Conservation (phyloP, 2,329 filamentous ascomycete species). For the Dothistroma pini region DNA sequence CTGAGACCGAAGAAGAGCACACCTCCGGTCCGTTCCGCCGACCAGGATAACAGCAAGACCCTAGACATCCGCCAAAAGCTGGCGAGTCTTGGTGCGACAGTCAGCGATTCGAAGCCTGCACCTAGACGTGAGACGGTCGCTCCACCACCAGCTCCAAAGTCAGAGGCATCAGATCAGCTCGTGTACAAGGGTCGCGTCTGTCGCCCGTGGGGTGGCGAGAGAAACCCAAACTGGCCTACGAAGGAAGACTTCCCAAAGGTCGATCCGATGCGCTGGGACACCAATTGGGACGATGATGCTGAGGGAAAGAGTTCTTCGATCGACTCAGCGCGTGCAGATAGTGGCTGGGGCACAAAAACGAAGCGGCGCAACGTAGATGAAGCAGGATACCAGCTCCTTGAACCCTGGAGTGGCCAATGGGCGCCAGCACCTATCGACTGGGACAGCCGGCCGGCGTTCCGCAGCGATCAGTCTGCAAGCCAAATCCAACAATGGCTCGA, state of each 20-base stretch:
- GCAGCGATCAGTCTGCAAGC: constrained; percentile 21
- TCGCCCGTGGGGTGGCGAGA: constrained; percentile 1
- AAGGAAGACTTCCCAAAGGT: constrained; percentile 17
- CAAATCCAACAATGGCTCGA: constrained; percentile 31
- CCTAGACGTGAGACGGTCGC: constrained; percentile 9
- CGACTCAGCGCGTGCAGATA: constrained; percentile 19
- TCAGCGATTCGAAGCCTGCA: constrained; percentile 15
- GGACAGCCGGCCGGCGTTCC: constrained; percentile 36
- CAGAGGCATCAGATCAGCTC: constrained; percentile 1
- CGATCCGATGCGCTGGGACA: constrained; percentile 20
- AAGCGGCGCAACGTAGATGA: constrained; percentile 11
- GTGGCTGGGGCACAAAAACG: constrained; percentile 14
- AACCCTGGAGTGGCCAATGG: constrained; percentile 45
- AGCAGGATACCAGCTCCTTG: constrained; percentile 22
- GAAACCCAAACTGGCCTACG: constrained; percentile 12
- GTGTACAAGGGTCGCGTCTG: constrained; percentile 4
- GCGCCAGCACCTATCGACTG: constrained; percentile 48
- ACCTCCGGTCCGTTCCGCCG: neutral
- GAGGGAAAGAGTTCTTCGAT: constrained; percentile 3
- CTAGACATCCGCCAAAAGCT: constrained; percentile 16
- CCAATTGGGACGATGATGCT: constrained; percentile 10
- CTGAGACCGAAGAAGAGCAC: neutral
- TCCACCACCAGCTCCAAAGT: neutral
- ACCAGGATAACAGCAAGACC: neutral
- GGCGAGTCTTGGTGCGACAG: constrained; percentile 16